These are phyloP conservation scores for Cladosporium sp. DNA, from an alignment of 2,329 filamentous ascomycete species.

Conservation along the genomic window DNA sequence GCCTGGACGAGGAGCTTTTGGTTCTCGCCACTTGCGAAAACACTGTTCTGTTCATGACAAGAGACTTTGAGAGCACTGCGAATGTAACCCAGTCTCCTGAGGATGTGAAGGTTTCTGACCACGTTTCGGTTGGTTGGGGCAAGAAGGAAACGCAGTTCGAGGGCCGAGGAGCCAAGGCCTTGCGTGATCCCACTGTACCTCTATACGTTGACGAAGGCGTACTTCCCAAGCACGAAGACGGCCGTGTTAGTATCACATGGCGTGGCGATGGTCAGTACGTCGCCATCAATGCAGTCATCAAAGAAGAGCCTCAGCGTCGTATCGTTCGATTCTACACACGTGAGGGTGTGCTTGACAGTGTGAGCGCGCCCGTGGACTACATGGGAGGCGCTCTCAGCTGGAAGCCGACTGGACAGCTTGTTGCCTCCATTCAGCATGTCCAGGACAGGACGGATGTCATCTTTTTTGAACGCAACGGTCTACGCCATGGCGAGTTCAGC, in stretches of 20 bases:
- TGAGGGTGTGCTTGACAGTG: constrained; percentile 85
- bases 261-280: constrained; percentile 89
- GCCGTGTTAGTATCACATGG: constrained; percentile 75
- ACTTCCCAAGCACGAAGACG: constrained; percentile 70
- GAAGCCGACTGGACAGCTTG: constrained; percentile 84
- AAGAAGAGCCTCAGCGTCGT: constrained; percentile 64
- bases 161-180: constrained; percentile 66
- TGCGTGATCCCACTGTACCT: constrained; percentile 90
- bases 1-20: constrained; percentile 88
- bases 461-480: constrained; percentile 96
- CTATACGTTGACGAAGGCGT: constrained; percentile 83
- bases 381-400: constrained; percentile 86
- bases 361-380: constrained; percentile 89
- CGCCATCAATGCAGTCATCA: constrained; percentile 76
- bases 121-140: constrained; percentile 92
- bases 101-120: constrained; percentile 83
- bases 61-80: constrained; percentile 78
- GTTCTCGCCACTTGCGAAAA: constrained; percentile 74
- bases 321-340: constrained; percentile 86
- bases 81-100: constrained; percentile 66
- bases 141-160: constrained; percentile 98
- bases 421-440: constrained; percentile 78
- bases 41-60: constrained; percentile 87
- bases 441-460: constrained; percentile 70
- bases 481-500: constrained; percentile 92